Percentiles rank a stretch among this genome's conserved stretches.
Evolutionary conservation across 306 rosid genomes (phyloP).

Genomic region (Biancaea sappan): DNA sequence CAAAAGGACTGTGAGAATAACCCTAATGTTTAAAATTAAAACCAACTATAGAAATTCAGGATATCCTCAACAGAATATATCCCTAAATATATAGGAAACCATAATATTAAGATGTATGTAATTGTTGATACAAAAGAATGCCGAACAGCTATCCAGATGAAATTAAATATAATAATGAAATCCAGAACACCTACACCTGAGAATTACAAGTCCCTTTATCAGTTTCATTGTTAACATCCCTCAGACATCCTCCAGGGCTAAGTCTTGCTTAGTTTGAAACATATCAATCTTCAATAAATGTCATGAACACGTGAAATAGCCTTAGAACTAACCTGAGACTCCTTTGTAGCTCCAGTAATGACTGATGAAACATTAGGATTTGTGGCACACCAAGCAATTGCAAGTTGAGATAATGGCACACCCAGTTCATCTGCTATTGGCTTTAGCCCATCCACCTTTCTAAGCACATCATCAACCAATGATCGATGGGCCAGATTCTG

Average conservation of each 20-base stretch:
- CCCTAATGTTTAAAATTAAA: too few relatives aligned
- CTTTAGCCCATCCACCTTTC: slow-evolving; percentile 82
- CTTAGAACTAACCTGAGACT: slow-evolving; percentile 82
- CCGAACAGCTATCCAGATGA: neutral
- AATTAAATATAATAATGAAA: slow-evolving; percentile 1
- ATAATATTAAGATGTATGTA: neutral
- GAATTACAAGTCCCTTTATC: neutral
- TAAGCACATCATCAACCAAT: slow-evolving; percentile 79
- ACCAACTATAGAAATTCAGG: neutral
- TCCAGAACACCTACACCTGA: neutral
- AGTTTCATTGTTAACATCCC: neutral
- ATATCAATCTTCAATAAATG: neutral
- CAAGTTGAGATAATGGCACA: slow-evolving; percentile 84
- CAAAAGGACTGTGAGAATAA: neutral
- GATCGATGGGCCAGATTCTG: slow-evolving; percentile 91
- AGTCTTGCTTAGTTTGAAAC: neutral
- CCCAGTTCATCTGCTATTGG: slow-evolving; percentile 97
- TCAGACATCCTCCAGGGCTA: neutral
- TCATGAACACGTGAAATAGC: neutral
- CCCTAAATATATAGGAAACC: neutral
- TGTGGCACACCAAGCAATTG: slow-evolving; percentile 96
- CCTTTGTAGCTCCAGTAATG: slow-evolving; percentile 95
- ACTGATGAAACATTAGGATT: slow-evolving; percentile 97
- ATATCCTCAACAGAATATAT: neutral
- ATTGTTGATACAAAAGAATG: neutral